Evolutionary conservation across 106 monocot genomes (phyloP).

Genomic region (Acorus calamus): DNA sequence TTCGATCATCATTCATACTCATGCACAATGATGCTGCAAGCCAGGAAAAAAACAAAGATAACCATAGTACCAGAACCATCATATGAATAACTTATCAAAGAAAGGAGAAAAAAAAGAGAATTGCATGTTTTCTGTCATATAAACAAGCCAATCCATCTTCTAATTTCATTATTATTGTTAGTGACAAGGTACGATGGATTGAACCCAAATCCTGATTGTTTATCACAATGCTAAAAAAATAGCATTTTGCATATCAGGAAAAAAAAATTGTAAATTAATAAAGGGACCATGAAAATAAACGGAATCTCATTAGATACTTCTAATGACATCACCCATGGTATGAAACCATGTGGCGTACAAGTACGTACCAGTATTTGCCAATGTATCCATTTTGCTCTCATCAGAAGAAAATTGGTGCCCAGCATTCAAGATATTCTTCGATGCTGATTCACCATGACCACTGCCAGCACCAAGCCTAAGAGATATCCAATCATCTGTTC

Average conservation of each 20-base stretch:
- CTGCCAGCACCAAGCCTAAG: conserved; percentile 53
- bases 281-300: too few relatives aligned
- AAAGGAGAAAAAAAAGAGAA: too few relatives aligned
- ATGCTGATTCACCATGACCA: conserved; percentile 15
- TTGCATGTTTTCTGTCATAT: too few relatives aligned
- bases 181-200: too few relatives aligned
- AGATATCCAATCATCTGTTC: conserved; percentile 67
- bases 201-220: too few relatives aligned
- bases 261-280: not conserved
- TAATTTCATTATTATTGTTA: too few relatives aligned
- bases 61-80: not conserved
- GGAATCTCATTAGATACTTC: too few relatives aligned
- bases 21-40: conserved; percentile 60
- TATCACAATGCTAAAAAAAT: too few relatives aligned
- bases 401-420: conserved; percentile 19
- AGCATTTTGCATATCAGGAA: not conserved
- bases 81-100: not conserved
- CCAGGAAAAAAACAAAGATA: not conserved
- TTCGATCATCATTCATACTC: conserved; percentile 37
- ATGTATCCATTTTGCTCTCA: conserved; percentile 23
- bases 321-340: too few relatives aligned
- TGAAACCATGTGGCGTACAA: not conserved
- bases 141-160: too few relatives aligned
- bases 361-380: conserved; percentile 35
- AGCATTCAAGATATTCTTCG: conserved; percentile 20